phyloP scores from a whole-genome alignment of 176 grass and related monocot genomes.

The Metroxylon sagu region DNA sequence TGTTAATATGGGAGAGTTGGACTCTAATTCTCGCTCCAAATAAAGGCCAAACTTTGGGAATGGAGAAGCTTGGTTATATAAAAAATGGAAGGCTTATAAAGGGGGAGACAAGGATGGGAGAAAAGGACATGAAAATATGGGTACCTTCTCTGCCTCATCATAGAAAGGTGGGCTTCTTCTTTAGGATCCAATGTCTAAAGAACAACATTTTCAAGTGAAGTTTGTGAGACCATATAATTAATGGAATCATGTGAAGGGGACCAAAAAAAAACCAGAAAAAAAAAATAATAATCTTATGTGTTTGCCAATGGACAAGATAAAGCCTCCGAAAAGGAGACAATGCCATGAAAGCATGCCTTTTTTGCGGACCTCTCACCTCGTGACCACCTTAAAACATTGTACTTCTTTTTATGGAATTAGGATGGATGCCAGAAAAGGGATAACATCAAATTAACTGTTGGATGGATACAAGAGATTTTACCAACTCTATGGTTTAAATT shows the following conservation, averaged over 20 bases:
- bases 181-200: neutral
- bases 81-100: neutral
- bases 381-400: too few relatives aligned
- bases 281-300: too few relatives aligned
- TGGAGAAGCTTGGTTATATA: neutral
- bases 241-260: neutral
- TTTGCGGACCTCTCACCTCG: too few relatives aligned
- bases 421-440: too few relatives aligned
- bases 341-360: too few relatives aligned
- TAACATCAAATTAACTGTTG: too few relatives aligned
- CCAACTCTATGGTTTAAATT: too few relatives aligned
- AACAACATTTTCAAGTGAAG: neutral
- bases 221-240: neutral
- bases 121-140: neutral
- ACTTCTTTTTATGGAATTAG: too few relatives aligned
- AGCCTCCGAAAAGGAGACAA: too few relatives aligned
- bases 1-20: too few relatives aligned
- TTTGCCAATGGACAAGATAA: too few relatives aligned
- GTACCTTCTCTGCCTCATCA: neutral
- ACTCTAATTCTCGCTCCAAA: neutral
- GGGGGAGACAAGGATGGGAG: neutral
- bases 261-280: neutral
- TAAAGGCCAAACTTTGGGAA: neutral
- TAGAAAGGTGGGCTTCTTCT: neutral
- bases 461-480: too few relatives aligned